Base-by-base conservation (phyloP, 2,329 filamentous ascomycete species). In the Boeremia exigua region DNA sequence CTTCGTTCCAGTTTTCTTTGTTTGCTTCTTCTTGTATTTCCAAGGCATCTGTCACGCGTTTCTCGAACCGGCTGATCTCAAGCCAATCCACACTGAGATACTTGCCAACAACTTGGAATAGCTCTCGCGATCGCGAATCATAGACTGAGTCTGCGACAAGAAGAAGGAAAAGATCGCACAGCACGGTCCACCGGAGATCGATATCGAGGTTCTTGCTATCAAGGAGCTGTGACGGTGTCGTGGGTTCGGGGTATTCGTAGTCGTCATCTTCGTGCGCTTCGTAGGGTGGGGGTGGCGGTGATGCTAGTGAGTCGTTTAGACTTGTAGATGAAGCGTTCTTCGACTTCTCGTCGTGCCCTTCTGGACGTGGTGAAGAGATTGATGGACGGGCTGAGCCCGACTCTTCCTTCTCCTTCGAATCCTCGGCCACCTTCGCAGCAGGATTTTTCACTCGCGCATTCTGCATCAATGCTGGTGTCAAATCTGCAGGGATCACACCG, bases 1-100 rank as follows among this genome's bases (percentile, higher is more conserved):
- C 89, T 74, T 99, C 95, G 63, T 97, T 96, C 95, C 95, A 99
- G 61, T 94, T 96, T 77, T 99, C 95, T 69, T 94, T 96, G 60
- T 92, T 90, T 6, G 92, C 91, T 42, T 90, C 88, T 75, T 98
- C 92, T 77, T 98, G 94, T 92, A 99, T 97, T 76, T 99, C 95
- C 19, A 99, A 80, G 1, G 95, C 92, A 76, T 99, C 95, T 7
- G 95, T 97, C 6, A 99, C 92, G 48, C 92, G 89, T 78, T 97
- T 98, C 78, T 99, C 95, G 69, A 99, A 99, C 34, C 92, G 88
- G 76, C 92, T 96, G 54, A 98, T 96, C 63, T 99, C 95, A 49
- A 96, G 81, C 92, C 91, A 96, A 11, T 88, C 84, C 7, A 99
- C 88, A 37, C 90, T 87, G 65, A 99, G 84, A 58, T 89, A 88